Conservation (phyloP, 2,329 filamentous ascomycete species). For the Epichloe brachyelytri region DNA sequence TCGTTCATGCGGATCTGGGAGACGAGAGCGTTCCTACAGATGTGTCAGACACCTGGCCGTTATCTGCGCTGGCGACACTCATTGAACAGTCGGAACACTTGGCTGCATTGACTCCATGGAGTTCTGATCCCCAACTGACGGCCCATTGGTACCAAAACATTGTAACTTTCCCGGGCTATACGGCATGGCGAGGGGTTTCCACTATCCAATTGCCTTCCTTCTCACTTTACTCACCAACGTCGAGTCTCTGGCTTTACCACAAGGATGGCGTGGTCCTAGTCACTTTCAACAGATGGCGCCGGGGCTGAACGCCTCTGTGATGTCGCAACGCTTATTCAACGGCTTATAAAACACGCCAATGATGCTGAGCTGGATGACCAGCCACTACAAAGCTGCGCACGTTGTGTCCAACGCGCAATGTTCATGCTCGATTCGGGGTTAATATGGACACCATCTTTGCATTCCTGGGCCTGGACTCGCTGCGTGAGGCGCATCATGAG, state of each 20-base stretch:
- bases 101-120: neutral
- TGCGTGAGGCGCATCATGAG: neutral
- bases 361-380: neutral
- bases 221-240: neutral
- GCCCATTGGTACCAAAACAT: no score
- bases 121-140: no score
- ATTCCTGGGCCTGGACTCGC: neutral
- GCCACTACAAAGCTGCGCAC: neutral
- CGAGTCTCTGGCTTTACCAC: neutral
- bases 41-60: no score
- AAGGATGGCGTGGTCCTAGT: neutral
- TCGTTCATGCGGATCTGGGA: neutral
- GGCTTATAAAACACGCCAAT: neutral
- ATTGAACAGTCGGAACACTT: neutral
- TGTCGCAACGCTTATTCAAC: no score
- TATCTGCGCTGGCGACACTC: neutral
- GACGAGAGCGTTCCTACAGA: neutral
- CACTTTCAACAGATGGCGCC: no score
- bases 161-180: no score
- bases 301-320: no score
- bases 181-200: no score
- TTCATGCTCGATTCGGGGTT: neutral
- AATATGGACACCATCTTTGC: neutral
- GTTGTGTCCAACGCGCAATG: neutral
- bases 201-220: neutral